Percentiles rank a stretch among this genome's conserved stretches.
Evolutionary conservation across 345 rosid species (phyloP).

Genomic region (Arabidopsis thaliana): DNA sequence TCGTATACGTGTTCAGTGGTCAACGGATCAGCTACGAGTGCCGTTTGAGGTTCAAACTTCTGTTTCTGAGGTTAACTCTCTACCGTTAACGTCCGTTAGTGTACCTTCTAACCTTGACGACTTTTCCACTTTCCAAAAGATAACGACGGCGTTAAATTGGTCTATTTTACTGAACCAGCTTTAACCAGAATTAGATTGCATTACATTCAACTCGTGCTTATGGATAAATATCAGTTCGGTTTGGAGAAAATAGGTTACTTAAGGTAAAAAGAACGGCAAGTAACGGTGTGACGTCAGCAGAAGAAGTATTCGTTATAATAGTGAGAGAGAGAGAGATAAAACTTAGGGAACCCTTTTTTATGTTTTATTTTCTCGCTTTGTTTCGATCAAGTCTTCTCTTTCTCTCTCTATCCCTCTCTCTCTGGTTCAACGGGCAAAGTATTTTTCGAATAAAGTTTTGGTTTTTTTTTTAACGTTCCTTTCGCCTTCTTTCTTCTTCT

Average conservation of each 20-base stretch:
- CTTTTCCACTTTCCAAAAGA: slow-evolving; percentile 15
- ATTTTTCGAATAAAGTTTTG: slow-evolving; percentile 61
- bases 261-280: slow-evolving; percentile 50
- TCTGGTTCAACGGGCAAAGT: slow-evolving; percentile 85
- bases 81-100: slow-evolving; percentile 34
- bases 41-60: slow-evolving; percentile 45
- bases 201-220: neutral
- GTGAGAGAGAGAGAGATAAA: slow-evolving; percentile 4
- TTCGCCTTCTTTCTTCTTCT: slow-evolving; percentile 29
- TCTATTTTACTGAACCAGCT: slow-evolving; percentile 13
- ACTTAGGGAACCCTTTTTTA: slow-evolving; percentile 6
- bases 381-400: slow-evolving; percentile 42
- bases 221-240: slow-evolving; percentile 9
- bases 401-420: slow-evolving; percentile 47
- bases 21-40: slow-evolving; percentile 30
- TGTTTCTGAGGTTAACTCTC: slow-evolving; percentile 28
- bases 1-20: slow-evolving; percentile 16
- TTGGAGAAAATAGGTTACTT: slow-evolving; percentile 24
- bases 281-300: slow-evolving; percentile 76
- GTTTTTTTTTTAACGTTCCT: slow-evolving; percentile 40
- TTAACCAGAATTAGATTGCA: neutral
- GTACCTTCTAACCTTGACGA: slow-evolving; percentile 3
- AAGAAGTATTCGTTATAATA: slow-evolving; percentile 64
- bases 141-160: slow-evolving; percentile 30
- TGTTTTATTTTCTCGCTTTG: slow-evolving; percentile 17